Percentiles rank a stretch among this genome's conserved stretches.
Conservation (phyloP, 1,139 yeast species). For the Blastobotrys malaysiensis region DNA sequence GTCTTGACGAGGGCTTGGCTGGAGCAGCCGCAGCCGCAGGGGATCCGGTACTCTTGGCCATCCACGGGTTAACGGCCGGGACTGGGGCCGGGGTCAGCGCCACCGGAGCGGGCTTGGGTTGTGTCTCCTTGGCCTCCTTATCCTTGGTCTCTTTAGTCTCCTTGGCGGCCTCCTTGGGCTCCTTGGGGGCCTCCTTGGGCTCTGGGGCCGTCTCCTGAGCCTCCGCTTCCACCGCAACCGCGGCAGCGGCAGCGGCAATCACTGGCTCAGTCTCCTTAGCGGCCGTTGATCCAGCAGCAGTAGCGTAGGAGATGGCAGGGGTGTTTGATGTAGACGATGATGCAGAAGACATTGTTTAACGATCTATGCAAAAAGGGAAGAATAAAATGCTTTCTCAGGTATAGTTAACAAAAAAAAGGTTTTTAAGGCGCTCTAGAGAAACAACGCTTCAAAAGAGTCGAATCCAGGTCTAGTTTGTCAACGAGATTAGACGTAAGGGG, state of each 20-base stretch:
- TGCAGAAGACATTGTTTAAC: constrained; percentile 5
- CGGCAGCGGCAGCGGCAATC: constrained; percentile 1
- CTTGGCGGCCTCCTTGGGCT: constrained; percentile 10
- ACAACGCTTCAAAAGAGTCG: not conserved
- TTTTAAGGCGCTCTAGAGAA: not conserved
- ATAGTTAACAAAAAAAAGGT: not conserved
- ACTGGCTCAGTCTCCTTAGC: constrained; percentile 9
- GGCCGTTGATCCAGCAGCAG: constrained; percentile 25
- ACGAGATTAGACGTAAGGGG: too few relatives aligned
- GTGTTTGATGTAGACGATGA: constrained; percentile 13
- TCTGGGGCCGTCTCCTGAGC: not conserved
- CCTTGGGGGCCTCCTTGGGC: constrained; percentile 2
- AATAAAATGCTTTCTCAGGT: not conserved
- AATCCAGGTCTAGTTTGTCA: not conserved
- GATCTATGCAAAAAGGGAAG: constrained; percentile 1
- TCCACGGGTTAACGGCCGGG: constrained; percentile 40
- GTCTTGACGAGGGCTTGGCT: constrained; percentile 10
- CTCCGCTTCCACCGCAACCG: not conserved
- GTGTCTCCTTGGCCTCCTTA: constrained; percentile 16
- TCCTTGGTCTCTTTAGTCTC: constrained; percentile 29
- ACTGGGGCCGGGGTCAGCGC: constrained; percentile 41
- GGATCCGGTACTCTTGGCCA: constrained; percentile 17
- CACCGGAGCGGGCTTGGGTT: constrained; percentile 17
- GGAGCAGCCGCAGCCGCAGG: constrained; percentile 19
- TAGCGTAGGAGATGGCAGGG: constrained; percentile 31